These are phyloP conservation scores for Cornus controversa DNA, from an alignment of 148 eudicot species.

Conservation along the genomic window DNA sequence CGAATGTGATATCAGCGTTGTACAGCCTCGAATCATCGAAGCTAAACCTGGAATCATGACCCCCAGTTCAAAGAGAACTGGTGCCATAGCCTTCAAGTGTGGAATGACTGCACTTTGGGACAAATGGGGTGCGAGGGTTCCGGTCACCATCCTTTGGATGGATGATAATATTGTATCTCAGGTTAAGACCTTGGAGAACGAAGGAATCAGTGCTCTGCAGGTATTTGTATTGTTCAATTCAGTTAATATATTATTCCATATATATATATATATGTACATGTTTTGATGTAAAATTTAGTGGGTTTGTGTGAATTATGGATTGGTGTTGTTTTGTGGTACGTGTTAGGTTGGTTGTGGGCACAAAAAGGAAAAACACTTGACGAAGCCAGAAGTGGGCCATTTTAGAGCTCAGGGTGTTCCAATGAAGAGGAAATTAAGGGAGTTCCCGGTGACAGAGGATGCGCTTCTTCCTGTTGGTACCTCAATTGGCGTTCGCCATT, in stretches of 20 bases:
- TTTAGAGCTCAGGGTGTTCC: slow-evolving; percentile 99
- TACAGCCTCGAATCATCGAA: slow-evolving; percentile 47
- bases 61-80: slow-evolving; percentile 66
- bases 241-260: no score
- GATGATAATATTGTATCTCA: slow-evolving; percentile 92
- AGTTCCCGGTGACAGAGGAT: slow-evolving; percentile 91
- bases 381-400: slow-evolving; percentile 93
- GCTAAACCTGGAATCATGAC: slow-evolving; percentile 60
- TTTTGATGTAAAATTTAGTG: background rate
- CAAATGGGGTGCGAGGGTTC: slow-evolving; percentile 91
- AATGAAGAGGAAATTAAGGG: slow-evolving; percentile 89
- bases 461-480: slow-evolving; percentile 89
- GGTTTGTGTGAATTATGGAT: background rate
- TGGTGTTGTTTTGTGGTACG: background rate
- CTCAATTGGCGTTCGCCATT: slow-evolving; percentile 79
- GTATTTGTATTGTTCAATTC: slow-evolving; percentile 22
- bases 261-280: background rate
- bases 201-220: slow-evolving; percentile 90
- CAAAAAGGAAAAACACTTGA: slow-evolving; percentile 88
- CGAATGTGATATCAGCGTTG: slow-evolving; percentile 18
- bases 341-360: slow-evolving; percentile 89
- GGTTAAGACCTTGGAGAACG: slow-evolving; percentile 86
- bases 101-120: slow-evolving; percentile 97
- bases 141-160: slow-evolving; percentile 72
- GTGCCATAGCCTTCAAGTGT: slow-evolving; percentile 81